Conservation (phyloP, 2,329 filamentous ascomycete genomes). For the Fusarium neocosmosporiellum region DNA sequence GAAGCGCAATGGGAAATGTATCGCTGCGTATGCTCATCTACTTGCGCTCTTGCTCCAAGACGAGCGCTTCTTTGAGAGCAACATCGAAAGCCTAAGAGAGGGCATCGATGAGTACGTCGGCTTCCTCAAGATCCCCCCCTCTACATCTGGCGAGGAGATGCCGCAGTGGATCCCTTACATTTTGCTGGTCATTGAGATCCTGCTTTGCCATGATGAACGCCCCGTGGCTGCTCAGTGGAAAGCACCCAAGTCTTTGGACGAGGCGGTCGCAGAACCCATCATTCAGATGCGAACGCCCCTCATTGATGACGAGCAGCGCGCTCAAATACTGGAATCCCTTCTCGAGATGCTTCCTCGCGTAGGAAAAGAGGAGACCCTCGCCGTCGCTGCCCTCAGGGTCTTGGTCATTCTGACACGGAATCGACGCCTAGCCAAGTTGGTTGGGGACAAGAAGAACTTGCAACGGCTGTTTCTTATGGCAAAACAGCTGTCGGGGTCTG, state of each 20-base stretch:
- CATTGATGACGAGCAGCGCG: slow-evolving; percentile 71
- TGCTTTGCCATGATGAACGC: slow-evolving; percentile 90
- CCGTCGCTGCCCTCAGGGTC: slow-evolving; percentile 84
- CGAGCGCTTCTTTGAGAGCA: slow-evolving; percentile 80
- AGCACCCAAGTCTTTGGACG: slow-evolving; percentile 61
- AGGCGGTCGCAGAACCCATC: slow-evolving; percentile 63
- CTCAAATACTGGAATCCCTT: slow-evolving; percentile 79
- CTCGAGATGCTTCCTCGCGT: slow-evolving; percentile 86
- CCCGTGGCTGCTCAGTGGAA: slow-evolving; percentile 81
- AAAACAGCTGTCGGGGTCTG: slow-evolving; percentile 86
- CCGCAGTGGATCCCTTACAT: slow-evolving; percentile 94
- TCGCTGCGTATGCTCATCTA: slow-evolving; percentile 92
- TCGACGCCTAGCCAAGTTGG: slow-evolving; percentile 76
- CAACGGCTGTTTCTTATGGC: slow-evolving; percentile 94
- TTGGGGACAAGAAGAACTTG: slow-evolving; percentile 90
- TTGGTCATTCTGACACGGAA: slow-evolving; percentile 88
- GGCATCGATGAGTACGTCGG: slow-evolving; percentile 80
- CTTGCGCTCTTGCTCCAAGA: slow-evolving; percentile 90
- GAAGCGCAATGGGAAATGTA: slow-evolving; percentile 70
- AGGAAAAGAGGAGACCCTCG: slow-evolving; percentile 87
- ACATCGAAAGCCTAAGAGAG: slow-evolving; percentile 78
- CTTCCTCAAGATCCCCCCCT: slow-evolving; percentile 79
- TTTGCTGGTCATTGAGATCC: slow-evolving; percentile 87
- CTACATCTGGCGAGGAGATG: slow-evolving; percentile 78
- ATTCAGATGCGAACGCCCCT: slow-evolving; percentile 70